A percentile compares a stretch with the other conserved stretches of the same genome.
phyloP scores from a whole-genome alignment of 2,329 filamentous ascomycete genomes.

The Cladophialophora psammophila region DNA sequence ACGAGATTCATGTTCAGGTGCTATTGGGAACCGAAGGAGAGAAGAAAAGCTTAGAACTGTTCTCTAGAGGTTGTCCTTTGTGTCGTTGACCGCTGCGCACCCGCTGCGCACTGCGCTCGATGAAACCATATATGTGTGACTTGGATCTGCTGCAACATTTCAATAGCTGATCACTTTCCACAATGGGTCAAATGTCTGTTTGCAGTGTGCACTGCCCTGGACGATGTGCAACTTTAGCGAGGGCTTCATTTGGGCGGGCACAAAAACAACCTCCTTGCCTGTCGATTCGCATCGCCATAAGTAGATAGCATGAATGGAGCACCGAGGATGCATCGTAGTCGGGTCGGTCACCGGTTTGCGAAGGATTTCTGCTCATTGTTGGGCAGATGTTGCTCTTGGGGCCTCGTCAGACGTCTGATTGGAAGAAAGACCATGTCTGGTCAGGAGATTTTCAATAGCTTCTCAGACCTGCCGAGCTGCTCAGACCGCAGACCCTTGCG shows the following conservation, averaged over 20 bases:
- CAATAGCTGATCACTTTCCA: conserved; percentile 5
- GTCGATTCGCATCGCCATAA: neutral
- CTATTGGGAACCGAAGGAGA: neutral
- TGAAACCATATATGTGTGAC: conserved; percentile 14
- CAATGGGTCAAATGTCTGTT: neutral
- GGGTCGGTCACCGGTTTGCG: neutral
- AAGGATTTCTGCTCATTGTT: neutral
- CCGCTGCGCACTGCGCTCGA: neutral
- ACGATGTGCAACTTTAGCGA: neutral
- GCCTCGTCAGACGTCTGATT: neutral
- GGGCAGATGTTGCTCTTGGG: neutral
- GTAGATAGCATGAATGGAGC: no score
- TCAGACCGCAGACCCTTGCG: neutral
- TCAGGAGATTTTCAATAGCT: conserved; percentile 8
- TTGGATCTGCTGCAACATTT: neutral
- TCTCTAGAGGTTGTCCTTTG: neutral
- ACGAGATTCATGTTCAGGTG: neutral
- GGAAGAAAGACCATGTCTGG: neutral
- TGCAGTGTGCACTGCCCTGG: neutral
- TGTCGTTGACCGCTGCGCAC: neutral
- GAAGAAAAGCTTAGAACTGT: neutral
- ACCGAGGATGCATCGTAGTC: neutral
- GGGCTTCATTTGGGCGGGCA: neutral
- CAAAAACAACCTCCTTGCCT: neutral
- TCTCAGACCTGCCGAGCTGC: neutral